A percentile compares a stretch with the other conserved stretches of the same genome.
Conservation (phyloP, 2,329 filamentous ascomycete genomes). For the Colletotrichum sp. region DNA sequence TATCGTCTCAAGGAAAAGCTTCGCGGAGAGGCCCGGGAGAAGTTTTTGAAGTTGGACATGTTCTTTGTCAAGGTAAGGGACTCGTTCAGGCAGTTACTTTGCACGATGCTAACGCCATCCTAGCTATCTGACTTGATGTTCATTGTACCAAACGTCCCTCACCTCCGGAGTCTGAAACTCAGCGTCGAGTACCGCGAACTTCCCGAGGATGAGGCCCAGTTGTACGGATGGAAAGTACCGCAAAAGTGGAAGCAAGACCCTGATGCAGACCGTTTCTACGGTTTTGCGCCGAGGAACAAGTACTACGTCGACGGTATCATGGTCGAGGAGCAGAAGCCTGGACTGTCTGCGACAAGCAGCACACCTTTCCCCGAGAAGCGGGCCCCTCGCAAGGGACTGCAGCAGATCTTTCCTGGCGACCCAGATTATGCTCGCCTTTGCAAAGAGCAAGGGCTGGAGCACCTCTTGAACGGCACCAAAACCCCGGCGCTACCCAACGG, state of each 20-base stretch:
- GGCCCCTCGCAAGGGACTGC: conserved; percentile 60
- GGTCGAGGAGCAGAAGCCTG: conserved; percentile 56
- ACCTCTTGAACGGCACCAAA: conserved; percentile 54
- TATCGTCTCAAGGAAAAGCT: conserved; percentile 51
- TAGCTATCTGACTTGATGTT: conserved; percentile 68
- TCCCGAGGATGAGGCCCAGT: conserved; percentile 53
- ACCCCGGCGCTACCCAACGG: conserved; percentile 53
- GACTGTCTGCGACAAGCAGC: conserved; percentile 51
- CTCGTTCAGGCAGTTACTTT: conserved; percentile 13
- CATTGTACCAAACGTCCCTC: conserved; percentile 61
- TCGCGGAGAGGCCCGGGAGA: conserved; percentile 54
- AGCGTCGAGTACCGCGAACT: conserved; percentile 66
- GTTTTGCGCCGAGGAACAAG: conserved; percentile 62
- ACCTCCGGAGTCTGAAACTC: conserved; percentile 61
- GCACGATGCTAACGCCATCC: conserved; percentile 13
- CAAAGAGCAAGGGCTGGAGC: conserved; percentile 60
- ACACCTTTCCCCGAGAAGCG: conserved; percentile 60
- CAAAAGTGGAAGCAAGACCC: conserved; percentile 67
- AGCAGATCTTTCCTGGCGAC: conserved; percentile 59
- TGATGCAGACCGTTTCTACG: conserved; percentile 53
- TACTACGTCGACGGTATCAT: conserved; percentile 63
- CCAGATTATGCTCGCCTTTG: conserved; percentile 62
- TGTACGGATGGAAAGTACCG: conserved; percentile 43
- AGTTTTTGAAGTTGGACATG: conserved; percentile 64
- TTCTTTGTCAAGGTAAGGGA: conserved; percentile 69